Evolutionary conservation across 192 early-diverging fungal genomes (phyloP).

Genomic region (Rhizophagus prolifer): DNA sequence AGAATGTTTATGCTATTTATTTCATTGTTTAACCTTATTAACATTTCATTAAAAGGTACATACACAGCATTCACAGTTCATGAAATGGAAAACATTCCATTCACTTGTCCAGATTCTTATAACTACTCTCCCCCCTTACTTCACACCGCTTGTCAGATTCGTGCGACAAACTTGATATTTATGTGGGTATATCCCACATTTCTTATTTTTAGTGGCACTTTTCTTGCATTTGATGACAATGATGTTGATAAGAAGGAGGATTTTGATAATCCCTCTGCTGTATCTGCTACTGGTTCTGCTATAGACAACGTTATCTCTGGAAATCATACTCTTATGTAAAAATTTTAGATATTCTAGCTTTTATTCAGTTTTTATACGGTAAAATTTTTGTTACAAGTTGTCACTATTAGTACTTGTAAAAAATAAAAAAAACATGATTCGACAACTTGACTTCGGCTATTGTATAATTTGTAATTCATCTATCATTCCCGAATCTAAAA

Average conservation of each 20-base stretch:
- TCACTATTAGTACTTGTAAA: too few species aligned
- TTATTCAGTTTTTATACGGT: too few species aligned
- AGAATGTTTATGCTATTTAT: slow-evolving; percentile 26
- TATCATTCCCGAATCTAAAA: too few species aligned
- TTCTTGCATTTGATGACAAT: background rate
- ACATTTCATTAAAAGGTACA: background rate
- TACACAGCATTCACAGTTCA: background rate
- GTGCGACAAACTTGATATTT: background rate
- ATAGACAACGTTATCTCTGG: too few species aligned
- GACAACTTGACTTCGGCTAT: too few species aligned
- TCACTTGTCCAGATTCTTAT: background rate
- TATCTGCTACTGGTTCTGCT: too few species aligned
- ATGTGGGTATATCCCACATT: slow-evolving; percentile 14
- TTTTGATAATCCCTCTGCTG: background rate
- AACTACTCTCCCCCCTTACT: background rate
- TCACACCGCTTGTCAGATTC: background rate
- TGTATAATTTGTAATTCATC: too few species aligned
- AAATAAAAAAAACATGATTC: too few species aligned
- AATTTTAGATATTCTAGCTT: too few species aligned
- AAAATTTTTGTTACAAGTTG: too few species aligned
- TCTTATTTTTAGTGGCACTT: slow-evolving; percentile 12
- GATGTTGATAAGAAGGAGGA: background rate
- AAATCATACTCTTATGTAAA: too few species aligned
- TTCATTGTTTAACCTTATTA: slow-evolving; percentile 15
- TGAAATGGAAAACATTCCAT: background rate